phyloP scores from a whole-genome alignment of 192 early-diverging fungal species.

The Mortierella hygrophila region DNA sequence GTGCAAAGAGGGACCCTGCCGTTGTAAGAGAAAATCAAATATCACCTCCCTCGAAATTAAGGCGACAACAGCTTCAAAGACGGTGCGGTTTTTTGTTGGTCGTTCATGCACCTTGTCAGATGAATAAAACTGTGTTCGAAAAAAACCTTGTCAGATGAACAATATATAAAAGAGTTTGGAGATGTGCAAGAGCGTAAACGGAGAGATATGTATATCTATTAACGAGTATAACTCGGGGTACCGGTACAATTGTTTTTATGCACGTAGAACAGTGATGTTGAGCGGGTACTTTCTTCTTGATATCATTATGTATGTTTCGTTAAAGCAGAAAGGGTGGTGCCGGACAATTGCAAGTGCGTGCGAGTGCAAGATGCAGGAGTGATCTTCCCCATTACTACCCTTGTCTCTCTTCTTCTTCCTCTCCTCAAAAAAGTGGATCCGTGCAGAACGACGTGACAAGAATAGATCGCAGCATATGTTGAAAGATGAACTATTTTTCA shows the following conservation, averaged over 20 bases:
- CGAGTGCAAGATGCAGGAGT: too few species aligned
- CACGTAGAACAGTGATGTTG: background rate
- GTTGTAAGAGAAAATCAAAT: background rate
- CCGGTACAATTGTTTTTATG: background rate
- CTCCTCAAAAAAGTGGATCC: too few species aligned
- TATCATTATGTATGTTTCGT: too few species aligned
- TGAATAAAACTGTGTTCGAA: background rate
- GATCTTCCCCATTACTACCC: too few species aligned
- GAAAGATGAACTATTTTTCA: background rate
- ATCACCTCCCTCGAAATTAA: too few species aligned
- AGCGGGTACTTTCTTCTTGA: background rate
- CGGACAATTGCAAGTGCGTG: too few species aligned
- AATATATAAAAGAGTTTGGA: background rate
- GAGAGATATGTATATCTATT: background rate
- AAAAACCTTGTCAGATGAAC: conserved; percentile 2
- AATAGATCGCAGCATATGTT: too few species aligned
- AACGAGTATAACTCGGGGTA: background rate
- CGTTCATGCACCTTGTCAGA: conserved; percentile 5
- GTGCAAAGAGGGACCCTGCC: background rate
- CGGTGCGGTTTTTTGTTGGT: background rate
- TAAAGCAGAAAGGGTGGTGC: too few species aligned
- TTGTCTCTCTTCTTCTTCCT: too few species aligned
- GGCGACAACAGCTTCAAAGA: too few species aligned
- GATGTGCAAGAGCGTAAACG: background rate
- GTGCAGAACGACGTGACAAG: too few species aligned